Base-by-base conservation (phyloP, 2,329 filamentous ascomycete species). In the Paraphaeosphaeria minitans region DNA sequence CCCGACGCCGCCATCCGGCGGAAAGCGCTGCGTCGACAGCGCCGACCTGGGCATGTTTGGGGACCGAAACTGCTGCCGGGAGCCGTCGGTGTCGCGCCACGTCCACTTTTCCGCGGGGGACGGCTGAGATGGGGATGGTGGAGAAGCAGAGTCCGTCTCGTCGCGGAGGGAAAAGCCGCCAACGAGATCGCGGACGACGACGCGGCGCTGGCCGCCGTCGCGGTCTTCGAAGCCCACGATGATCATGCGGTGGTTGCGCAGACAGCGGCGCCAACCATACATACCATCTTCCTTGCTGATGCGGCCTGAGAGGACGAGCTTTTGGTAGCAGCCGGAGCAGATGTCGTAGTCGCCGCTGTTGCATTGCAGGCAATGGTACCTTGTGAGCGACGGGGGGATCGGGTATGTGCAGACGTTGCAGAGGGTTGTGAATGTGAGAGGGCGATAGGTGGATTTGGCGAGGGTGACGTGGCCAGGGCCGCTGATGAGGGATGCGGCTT, bases 321-420 rank as follows among this genome's bases (percentile, higher is more conserved):
- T 84, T 51, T 84, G 79, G 75, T 97, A 97, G 80, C 93, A 97
- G 4, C 83, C 80, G 19, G 83, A 83, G 78, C 93, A 97, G 49
- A 97, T 85, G 66, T 97, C 92, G 75, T 95, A 96, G 74, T 96
- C 90, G n/a, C 93, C 93, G 31, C 84, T 81, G 53, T 86, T 87
- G 75, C 93, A 96, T 53, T 83, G 80, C 50, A 87, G 88, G 77
- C 94, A 98, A 77, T 97, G 94, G 66, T 89, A 93, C 14, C 93
- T 85, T 6, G 85, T 85, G 53, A 87, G 83, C 0, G 83, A 85
- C 0, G 91, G 87, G 2, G 87, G 83, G 59, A 97, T 96, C 0
- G 86, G 81, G 50, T 87, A 84, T 46, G 83, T 85, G 76, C 93
- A 97, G 53, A 93, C 81, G 69, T 95, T 91, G 77, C 93, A 97